Conservation (phyloP, 1,284 basidiomycete species). For the Entoloma clypeatum region DNA sequence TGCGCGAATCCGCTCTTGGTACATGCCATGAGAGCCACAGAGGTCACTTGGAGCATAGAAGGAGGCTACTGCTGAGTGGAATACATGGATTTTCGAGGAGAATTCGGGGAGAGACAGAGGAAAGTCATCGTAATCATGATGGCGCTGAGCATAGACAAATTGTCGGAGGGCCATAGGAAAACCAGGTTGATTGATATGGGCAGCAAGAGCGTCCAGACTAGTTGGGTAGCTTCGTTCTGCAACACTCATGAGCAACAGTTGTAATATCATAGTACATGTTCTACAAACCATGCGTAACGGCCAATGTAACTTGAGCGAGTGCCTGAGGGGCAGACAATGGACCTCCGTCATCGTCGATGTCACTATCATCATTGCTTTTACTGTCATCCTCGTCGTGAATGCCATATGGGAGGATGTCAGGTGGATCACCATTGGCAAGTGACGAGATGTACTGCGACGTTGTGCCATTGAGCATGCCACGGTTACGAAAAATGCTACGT, state of each 20-base stretch:
- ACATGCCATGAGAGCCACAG: slow-evolving; percentile 22
- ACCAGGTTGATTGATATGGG: slow-evolving; percentile 3
- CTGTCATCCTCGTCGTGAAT: background rate
- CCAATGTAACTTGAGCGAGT: slow-evolving; percentile 2
- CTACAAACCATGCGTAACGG: background rate
- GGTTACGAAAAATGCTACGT: background rate
- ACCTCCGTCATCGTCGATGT: too few relatives aligned
- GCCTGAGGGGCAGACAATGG: slow-evolving; percentile 1
- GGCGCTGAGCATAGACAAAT: slow-evolving; percentile 8
- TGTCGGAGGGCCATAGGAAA: slow-evolving; percentile 4
- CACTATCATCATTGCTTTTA: slow-evolving; percentile 2
- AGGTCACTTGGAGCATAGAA: slow-evolving; percentile 26
- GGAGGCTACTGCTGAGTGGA: slow-evolving; percentile 21
- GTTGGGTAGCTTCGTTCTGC: slow-evolving; percentile 3
- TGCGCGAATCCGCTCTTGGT: slow-evolving; percentile 16
- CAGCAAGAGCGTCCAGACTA: slow-evolving; percentile 2
- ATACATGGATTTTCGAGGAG: slow-evolving; percentile 17
- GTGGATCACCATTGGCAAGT: slow-evolving; percentile 2
- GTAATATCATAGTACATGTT: slow-evolving; percentile 1
- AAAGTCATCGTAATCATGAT: slow-evolving; percentile 8
- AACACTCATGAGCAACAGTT: background rate
- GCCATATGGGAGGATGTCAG: background rate
- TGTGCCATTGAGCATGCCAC: too few relatives aligned
- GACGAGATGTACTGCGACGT: background rate
- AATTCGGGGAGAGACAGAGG: slow-evolving; percentile 4